These are phyloP conservation scores for Tephrocybe rancida DNA, from an alignment of 768 basidiomycete species.

Conservation along the genomic window DNA sequence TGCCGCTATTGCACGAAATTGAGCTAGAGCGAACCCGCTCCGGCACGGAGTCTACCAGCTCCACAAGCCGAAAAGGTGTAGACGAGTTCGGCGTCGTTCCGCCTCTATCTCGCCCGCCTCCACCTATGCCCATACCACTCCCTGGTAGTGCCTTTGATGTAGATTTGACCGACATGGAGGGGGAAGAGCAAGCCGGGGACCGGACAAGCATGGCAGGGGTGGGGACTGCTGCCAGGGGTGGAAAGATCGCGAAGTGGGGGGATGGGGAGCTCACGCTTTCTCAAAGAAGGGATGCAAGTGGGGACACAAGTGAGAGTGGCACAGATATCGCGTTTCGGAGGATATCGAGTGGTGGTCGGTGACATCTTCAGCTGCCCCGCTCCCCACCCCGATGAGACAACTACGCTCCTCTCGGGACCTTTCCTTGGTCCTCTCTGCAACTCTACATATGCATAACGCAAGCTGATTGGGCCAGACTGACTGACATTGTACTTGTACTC, in stretches of 20 bases:
- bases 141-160: neutral
- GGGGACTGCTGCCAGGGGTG: slow-evolving; percentile 41
- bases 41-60: neutral
- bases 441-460: too few species aligned
- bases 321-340: neutral
- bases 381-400: too few species aligned
- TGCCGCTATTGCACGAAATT: slow-evolving; percentile 28
- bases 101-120: slow-evolving; percentile 7
- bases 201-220: slow-evolving; percentile 45
- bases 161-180: neutral
- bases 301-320: neutral
- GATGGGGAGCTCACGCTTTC: neutral
- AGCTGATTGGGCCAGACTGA: too few species aligned
- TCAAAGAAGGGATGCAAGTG: neutral
- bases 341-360: neutral
- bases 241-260: slow-evolving; percentile 20
- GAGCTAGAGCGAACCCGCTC: slow-evolving; percentile 19
- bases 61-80: slow-evolving; percentile 10
- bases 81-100: neutral
- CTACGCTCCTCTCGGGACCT: too few species aligned
- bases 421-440: too few species aligned
- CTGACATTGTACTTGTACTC: too few species aligned
- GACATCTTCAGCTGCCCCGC: too few species aligned
- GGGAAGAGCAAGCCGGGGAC: neutral
- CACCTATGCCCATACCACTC: slow-evolving; percentile 1